Base-by-base conservation (phyloP, 345 rosid genomes). In the Camelina laxa region DNA sequence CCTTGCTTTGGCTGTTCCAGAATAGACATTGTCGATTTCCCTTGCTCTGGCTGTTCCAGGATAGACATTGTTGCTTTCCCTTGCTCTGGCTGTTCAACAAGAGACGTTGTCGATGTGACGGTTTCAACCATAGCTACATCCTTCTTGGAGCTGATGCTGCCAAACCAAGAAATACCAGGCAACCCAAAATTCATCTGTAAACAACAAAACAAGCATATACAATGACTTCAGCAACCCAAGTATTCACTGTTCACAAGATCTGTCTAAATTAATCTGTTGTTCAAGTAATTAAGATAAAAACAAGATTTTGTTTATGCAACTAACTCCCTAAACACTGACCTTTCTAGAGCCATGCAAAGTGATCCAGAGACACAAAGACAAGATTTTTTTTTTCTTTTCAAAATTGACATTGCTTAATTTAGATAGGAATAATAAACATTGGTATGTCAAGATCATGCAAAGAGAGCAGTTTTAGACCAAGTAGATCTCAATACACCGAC, bases 111-210 rank as follows among this genome's bases (percentile, higher is more conserved):
- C 36, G 90, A 78, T 33, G 82, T 77, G 16, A 80, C 67, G 59
- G 81, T 80, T 42, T 81, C 71, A 62, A 71, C 79, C 42, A 80
- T 19, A 14, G 82, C 60, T 57, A 69, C 74, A 78, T 86, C 82
- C 68, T 77, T 82, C 59, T 79, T 79, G 8, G 78, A 59, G 51
- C 57, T 42, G 56, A 49, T 65, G 63, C 55, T 76, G 53, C 68
- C 60, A 60, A 83, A 74, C 91, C 86, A 82, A 33, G 85, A 83
- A 41, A 80, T 61, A 27, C 75, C 70, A 55, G 77, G 80, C 54
- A 87, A 77, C 44, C 81, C 84, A 21, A 87, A 79, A 65, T 84
- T 82, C 89, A 89, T 84, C 71, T 48, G 70, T 51, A 47, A 76
- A 6, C 48, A 76, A 6, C 48, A 7, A 47, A 9, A 21, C 33